These are phyloP conservation scores for Wickerhamomyces tratensis DNA, from an alignment of 805 yeast genomes.

Conservation along the genomic window DNA sequence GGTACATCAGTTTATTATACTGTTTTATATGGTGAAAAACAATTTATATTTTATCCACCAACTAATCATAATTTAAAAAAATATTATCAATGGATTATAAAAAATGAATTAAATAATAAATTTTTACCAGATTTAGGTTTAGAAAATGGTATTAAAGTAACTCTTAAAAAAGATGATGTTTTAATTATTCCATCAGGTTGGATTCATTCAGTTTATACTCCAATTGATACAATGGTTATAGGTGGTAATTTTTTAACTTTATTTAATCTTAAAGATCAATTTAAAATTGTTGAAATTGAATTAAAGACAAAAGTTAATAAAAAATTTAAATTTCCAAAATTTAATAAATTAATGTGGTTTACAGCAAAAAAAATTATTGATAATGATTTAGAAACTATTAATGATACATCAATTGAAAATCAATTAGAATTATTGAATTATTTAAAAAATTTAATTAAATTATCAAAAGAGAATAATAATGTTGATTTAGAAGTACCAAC, in stretches of 20 bases:
- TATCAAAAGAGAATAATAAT: no score
- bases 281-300: constrained; percentile 55
- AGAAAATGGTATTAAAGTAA: constrained; percentile 43
- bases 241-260: constrained; percentile 83
- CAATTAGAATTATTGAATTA: neutral
- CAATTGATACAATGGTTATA: constrained; percentile 67
- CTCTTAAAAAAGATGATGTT: constrained; percentile 55
- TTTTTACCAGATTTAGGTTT: constrained; percentile 53
- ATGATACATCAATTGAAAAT: neutral
- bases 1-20: constrained; percentile 91
- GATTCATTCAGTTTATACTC: constrained; percentile 87
- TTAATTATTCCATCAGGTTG: constrained; percentile 85
- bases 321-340: constrained; percentile 71
- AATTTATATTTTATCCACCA: constrained; percentile 75
- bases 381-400: neutral
- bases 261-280: constrained; percentile 45
- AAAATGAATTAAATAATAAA: constrained; percentile 46
- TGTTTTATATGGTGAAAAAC: constrained; percentile 63
- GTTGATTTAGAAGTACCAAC: neutral
- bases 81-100: constrained; percentile 66
- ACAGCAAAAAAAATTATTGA: constrained; percentile 25
- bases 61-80: constrained; percentile 47
- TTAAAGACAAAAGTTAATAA: constrained; percentile 60
- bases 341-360: constrained; percentile 61
- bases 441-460: neutral